Conservation (phyloP, 163 green algal genomes). For the Scenedesmus sp. region DNA sequence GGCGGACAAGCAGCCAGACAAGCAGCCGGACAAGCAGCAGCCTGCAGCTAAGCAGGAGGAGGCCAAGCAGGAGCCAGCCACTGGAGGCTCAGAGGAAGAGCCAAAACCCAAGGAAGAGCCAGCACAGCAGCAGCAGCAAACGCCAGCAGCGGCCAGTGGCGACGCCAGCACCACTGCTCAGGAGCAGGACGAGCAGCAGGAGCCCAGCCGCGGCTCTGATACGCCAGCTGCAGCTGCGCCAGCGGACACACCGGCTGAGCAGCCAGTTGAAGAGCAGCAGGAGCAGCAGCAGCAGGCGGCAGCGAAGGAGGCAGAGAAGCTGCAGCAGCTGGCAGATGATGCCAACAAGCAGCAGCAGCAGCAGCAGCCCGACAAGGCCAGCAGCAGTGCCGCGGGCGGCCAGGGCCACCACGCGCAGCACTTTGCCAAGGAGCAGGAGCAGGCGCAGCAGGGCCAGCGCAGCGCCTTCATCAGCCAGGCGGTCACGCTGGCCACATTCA, state of each 20-base stretch:
- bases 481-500: slow-evolving; percentile 20
- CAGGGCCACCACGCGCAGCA: neutral
- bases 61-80: neutral
- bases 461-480: slow-evolving; percentile 35
- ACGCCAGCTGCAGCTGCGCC: neutral
- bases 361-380: neutral
- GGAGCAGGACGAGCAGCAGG: slow-evolving; percentile 23
- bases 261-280: neutral
- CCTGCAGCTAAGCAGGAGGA: slow-evolving; percentile 3
- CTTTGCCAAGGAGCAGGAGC: slow-evolving; percentile 1
- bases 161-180: neutral
- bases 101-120: neutral
- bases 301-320: neutral
- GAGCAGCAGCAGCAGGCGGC: neutral
- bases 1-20: neutral
- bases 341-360: slow-evolving; percentile 16
- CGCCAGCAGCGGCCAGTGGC: neutral
- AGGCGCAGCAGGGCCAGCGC: slow-evolving; percentile 18
- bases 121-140: neutral
- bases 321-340: neutral
- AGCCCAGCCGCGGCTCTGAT: neutral
- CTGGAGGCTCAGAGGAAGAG: neutral
- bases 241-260: neutral
- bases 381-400: neutral
- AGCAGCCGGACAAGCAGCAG: neutral